Base-by-base conservation (phyloP, 441 rosid genomes). In the Macaranga tanarius region DNA sequence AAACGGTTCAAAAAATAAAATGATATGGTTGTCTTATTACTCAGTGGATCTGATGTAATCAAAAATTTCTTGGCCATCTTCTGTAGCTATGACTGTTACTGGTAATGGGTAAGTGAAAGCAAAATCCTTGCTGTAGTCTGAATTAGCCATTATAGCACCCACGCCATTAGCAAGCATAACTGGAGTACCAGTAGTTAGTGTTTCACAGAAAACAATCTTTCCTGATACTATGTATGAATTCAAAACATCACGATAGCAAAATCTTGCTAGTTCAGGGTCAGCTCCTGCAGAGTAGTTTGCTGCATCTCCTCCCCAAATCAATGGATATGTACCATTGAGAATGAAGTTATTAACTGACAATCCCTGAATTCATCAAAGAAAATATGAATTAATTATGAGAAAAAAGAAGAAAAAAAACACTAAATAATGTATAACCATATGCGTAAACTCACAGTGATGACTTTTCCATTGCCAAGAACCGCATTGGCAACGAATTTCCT, bases 401-500 rank as follows among this genome's bases (percentile, higher is more conserved):
- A 25, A 5, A 22, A 10, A 50, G 31, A 65, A 23, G 17, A n/a
- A n/a, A n/a, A n/a, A n/a, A n/a, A 9, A 0, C 13, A 19, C 10
- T 13, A 38, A 0, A 31, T 44, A 4, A 69, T 3, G 19, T 7
- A 19, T 6, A 17, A 26, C 13, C 10, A 31, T 3, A 13, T 38
- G 1, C 17, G 19, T 50, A 25, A 58, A 65, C 79, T 81, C 74
- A 91, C 97, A 82, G 80, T 85, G 76, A 85, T 73, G 62, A 87
- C 80, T 79, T 76, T 76, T 73, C 84, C 86, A 25, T 81, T 88
- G 16, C 96, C 97, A 15, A 93, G 81, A 7, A 88, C 79, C 70
- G 87, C 83, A 72, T 83, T 79, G 3, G 96, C 84, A 74, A 87
- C 82, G 8, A 93, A 93, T 75, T 86, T 87, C 70, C 97, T 79